These are phyloP conservation scores for Boletus smithii DNA, from an alignment of 1,284 basidiomycete species.

Conservation along the genomic window DNA sequence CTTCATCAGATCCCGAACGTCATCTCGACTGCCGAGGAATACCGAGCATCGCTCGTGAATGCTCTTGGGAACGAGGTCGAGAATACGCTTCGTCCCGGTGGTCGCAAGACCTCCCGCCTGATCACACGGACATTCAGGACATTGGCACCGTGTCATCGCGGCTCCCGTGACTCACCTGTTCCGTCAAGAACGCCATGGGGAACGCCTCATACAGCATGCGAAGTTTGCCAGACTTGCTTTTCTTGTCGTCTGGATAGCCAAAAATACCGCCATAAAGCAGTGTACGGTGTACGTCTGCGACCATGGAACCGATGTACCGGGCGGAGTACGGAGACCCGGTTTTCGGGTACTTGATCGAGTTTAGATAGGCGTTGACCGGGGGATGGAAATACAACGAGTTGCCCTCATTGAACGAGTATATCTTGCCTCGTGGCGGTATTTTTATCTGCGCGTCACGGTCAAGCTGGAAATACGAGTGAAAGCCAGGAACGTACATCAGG, in stretches of 20 bases:
- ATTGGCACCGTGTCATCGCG: neutral
- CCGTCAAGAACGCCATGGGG: slow-evolving; percentile 97
- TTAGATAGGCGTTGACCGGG: slow-evolving; percentile 84
- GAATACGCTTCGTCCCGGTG: slow-evolving; percentile 87
- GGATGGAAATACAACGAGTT: slow-evolving; percentile 94
- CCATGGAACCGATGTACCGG: slow-evolving; percentile 99
- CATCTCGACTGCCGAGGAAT: slow-evolving; percentile 93
- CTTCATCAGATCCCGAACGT: slow-evolving; percentile 86
- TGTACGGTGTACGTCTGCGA: slow-evolving; percentile 95
- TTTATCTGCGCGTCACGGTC: slow-evolving; percentile 59
- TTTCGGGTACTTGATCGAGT: slow-evolving; percentile 90
- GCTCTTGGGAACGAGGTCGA: slow-evolving; percentile 85
- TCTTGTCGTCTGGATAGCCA: slow-evolving; percentile 97
- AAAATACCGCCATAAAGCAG: slow-evolving; percentile 98
- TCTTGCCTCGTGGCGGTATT: slow-evolving; percentile 93
- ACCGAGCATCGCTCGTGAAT: slow-evolving; percentile 95
- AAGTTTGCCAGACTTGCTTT: slow-evolving; percentile 94
- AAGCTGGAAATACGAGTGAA: slow-evolving; percentile 3
- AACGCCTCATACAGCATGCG: slow-evolving; percentile 97
- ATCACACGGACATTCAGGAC: slow-evolving; percentile 5
- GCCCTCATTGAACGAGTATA: slow-evolving; percentile 99
- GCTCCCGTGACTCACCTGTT: slow-evolving; percentile 62
- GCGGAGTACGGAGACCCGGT: slow-evolving; percentile 86
- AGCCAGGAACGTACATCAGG: slow-evolving; percentile 64
- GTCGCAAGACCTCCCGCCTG: slow-evolving; percentile 96